These are phyloP conservation scores for Candida mesenterica DNA, from an alignment of 1,139 yeast species.

Conservation along the genomic window DNA sequence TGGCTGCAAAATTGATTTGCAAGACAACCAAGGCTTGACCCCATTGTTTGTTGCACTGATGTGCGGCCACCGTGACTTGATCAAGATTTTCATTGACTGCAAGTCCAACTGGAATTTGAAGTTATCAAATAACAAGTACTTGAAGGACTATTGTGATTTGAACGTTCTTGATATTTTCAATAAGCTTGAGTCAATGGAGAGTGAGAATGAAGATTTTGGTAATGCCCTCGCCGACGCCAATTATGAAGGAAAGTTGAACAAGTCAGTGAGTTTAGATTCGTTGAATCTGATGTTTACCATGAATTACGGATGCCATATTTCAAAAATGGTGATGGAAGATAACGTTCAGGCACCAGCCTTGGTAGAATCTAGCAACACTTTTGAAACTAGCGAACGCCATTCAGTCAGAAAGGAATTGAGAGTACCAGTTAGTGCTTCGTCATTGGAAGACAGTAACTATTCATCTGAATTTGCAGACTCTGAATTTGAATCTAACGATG, in stretches of 20 bases:
- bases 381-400: constrained; percentile 13
- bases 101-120: constrained; percentile 61
- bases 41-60: constrained; percentile 86
- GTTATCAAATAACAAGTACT: constrained; percentile 56
- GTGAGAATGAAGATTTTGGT: constrained; percentile 15
- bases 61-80: constrained; percentile 65
- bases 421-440: constrained; percentile 1
- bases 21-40: constrained; percentile 78
- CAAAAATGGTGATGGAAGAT: constrained; percentile 38
- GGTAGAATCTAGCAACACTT: constrained; percentile 9
- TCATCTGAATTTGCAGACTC: constrained; percentile 45
- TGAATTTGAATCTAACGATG: constrained; percentile 37
- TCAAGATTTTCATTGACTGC: constrained; percentile 56
- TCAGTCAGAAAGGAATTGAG: constrained; percentile 13
- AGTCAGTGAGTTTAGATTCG: constrained; percentile 37
- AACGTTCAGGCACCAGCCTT: constrained; percentile 9
- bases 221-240: constrained; percentile 8
- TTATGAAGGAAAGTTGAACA: constrained; percentile 22
- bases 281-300: constrained; percentile 41
- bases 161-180: constrained; percentile 60
- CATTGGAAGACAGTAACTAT: constrained; percentile 21
- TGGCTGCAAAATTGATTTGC: constrained; percentile 76
- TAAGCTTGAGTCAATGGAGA: constrained; percentile 19
- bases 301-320: constrained; percentile 41
- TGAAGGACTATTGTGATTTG: constrained; percentile 57